phyloP scores from a whole-genome alignment of 202 grass and related monocot genomes.

The Hordeum pubiflorum region DNA sequence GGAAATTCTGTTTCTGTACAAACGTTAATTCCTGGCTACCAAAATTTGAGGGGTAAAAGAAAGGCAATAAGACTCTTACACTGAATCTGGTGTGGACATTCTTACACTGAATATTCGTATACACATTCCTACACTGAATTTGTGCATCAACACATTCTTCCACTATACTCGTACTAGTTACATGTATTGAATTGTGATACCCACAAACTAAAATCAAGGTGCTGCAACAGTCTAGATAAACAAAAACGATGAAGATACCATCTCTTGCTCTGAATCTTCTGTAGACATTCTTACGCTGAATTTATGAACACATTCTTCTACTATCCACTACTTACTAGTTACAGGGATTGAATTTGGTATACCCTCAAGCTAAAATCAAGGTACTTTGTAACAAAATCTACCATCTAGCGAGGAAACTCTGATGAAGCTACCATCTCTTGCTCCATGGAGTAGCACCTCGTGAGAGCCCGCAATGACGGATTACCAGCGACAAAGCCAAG shows the following conservation, averaged over 20 bases:
- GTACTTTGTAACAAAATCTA: neutral
- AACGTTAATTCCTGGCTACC: neutral
- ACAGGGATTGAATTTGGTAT: neutral
- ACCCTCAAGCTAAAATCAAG: neutral
- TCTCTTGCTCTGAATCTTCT: neutral
- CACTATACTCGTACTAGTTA: neutral
- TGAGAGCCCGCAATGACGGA: neutral
- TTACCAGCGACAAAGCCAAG: neutral
- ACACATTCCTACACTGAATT: neutral
- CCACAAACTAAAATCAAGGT: neutral
- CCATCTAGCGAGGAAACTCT: neutral
- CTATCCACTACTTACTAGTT: neutral
- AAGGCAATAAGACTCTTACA: neutral
- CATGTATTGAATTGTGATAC: neutral
- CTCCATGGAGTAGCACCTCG: constrained; percentile 27
- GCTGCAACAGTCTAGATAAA: neutral
- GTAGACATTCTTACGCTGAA: neutral
- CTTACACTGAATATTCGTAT: neutral
- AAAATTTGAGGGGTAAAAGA: neutral
- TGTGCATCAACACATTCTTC: neutral
- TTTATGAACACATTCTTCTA: neutral
- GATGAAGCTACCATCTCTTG: constrained; percentile 14
- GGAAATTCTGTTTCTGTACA: neutral
- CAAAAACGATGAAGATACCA: neutral
- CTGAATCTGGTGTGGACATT: neutral